phyloP scores from a whole-genome alignment of 345 rosid species.

The Populus pruinosa region DNA sequence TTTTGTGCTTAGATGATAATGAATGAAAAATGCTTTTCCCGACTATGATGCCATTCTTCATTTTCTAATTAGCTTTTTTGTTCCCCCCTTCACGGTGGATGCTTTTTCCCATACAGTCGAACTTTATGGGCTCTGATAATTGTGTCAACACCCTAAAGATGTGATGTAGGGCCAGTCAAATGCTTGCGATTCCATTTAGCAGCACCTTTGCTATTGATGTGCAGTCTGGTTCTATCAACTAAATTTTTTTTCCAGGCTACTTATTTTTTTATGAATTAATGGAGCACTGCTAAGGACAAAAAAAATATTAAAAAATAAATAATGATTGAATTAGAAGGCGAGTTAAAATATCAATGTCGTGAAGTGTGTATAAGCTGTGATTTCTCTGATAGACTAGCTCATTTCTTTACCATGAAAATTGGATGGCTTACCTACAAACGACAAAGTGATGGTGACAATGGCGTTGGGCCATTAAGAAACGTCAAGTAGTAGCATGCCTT shows the following conservation, averaged over 20 bases:
- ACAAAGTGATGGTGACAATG: not conserved
- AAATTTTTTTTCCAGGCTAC: not conserved
- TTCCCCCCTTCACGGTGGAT: not conserved
- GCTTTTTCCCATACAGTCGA: not conserved
- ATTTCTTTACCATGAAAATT: no score
- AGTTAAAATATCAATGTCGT: not conserved
- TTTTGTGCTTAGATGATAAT: not conserved
- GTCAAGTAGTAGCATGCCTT: not conserved
- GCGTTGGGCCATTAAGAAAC: not conserved
- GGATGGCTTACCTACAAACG: not conserved
- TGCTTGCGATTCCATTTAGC: not conserved
- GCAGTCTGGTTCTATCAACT: no score
- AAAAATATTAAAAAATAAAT: no score
- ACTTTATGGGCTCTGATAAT: not conserved
- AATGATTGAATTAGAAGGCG: no score
- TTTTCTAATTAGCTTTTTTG: not conserved
- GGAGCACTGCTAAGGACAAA: not conserved
- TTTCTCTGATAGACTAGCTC: not conserved
- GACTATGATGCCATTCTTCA: not conserved
- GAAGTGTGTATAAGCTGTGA: not conserved
- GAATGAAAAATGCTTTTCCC: not conserved
- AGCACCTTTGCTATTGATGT: not conserved
- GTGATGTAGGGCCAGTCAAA: not conserved
- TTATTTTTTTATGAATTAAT: no score
- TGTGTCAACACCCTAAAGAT: not conserved